Conservation (phyloP, 176 grass and related monocot species). For the Triticum monococcum region DNA sequence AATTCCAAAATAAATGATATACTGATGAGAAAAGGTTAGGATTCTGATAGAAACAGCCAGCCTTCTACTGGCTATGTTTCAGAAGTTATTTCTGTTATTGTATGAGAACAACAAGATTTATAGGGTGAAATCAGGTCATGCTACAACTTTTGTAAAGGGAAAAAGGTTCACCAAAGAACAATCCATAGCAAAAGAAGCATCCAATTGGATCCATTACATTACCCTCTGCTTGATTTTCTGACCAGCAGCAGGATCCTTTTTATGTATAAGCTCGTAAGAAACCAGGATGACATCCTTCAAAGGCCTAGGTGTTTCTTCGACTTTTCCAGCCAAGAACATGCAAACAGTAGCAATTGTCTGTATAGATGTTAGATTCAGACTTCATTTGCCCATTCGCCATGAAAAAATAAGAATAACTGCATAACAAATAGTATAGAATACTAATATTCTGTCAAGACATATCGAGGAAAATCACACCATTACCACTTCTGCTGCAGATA, state of each 20-base stretch:
- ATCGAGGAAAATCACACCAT: neutral
- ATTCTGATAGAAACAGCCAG: neutral
- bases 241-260: slow-evolving; percentile 86
- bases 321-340: slow-evolving; percentile 99
- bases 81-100: neutral
- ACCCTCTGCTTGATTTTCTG: slow-evolving; percentile 99
- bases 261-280: slow-evolving; percentile 93
- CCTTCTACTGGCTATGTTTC: neutral
- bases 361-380: slow-evolving; percentile 28
- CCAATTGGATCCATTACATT: slow-evolving; percentile 25
- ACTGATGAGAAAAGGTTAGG: neutral
- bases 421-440: neutral
- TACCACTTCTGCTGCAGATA: neutral
- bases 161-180: neutral
- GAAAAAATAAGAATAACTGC: slow-evolving; percentile 12
- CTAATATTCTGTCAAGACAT: neutral
- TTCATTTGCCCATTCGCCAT: neutral
- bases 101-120: neutral
- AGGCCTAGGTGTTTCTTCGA: slow-evolving; percentile 92
- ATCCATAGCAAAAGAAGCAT: slow-evolving; percentile 13
- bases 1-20: neutral
- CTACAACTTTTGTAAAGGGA: neutral
- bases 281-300: slow-evolving; percentile 92
- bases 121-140: neutral
- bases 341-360: slow-evolving; percentile 98